These are phyloP conservation scores for Cryphonectria japonica DNA, from an alignment of 2,329 filamentous ascomycete species.

Conservation along the genomic window DNA sequence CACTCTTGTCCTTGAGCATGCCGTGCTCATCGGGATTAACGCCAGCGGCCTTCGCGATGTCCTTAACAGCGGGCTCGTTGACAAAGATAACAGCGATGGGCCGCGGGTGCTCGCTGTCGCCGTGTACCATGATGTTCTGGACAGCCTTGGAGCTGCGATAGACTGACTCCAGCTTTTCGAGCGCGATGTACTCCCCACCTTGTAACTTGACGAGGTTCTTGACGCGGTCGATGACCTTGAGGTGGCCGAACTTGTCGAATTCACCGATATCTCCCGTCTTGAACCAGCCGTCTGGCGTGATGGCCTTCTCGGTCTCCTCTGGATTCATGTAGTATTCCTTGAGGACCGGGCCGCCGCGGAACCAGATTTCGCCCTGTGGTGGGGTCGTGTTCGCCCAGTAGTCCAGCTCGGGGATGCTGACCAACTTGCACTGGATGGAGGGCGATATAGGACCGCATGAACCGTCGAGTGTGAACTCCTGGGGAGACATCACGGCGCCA, in stretches of 20 bases:
- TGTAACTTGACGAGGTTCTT: constrained; percentile 98
- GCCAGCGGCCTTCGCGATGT: constrained; percentile 62
- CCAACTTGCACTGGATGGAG: constrained; percentile 85
- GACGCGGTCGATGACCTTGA: constrained; percentile 91
- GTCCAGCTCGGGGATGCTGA: constrained; percentile 86
- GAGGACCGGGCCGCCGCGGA: constrained; percentile 77
- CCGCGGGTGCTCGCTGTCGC: constrained; percentile 72
- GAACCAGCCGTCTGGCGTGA: constrained; percentile 92
- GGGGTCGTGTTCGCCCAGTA: constrained; percentile 74
- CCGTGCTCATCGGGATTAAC: constrained; percentile 57
- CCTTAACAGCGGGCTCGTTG: constrained; percentile 65
- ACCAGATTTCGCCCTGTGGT: constrained; percentile 90
- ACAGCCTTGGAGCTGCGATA: constrained; percentile 83
- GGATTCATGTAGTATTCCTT: constrained; percentile 83
- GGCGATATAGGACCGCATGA: constrained; percentile 79
- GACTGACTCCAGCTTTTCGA: constrained; percentile 92
- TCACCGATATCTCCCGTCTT: constrained; percentile 95
- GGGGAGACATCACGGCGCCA: constrained; percentile 79
- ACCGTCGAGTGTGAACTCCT: constrained; percentile 74
- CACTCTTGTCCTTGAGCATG: constrained; percentile 68
- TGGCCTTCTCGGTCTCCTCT: constrained; percentile 77
- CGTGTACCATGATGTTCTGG: constrained; percentile 85
- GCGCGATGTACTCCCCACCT: constrained; percentile 93
- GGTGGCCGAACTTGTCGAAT: constrained; percentile 77
- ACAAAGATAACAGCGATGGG: constrained; percentile 81